These are phyloP conservation scores for Leptodontidium sp. DNA, from an alignment of 2,329 filamentous ascomycete species.

Conservation along the genomic window DNA sequence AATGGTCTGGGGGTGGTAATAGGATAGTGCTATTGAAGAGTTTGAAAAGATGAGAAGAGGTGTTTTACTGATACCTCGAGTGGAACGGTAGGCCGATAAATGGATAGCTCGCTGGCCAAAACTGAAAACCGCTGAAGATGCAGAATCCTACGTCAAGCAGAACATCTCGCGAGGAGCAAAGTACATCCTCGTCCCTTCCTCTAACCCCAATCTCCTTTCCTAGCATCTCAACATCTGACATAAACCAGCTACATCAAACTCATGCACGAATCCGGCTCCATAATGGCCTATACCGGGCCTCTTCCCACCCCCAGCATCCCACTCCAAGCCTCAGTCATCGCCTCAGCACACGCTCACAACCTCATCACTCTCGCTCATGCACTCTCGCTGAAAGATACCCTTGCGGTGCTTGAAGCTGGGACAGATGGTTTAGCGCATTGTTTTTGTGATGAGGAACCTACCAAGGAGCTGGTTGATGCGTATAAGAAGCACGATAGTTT, in stretches of 20 bases:
- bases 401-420: conserved; percentile 44
- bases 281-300: background rate
- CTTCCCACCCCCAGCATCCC: conserved; percentile 50
- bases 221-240: background rate
- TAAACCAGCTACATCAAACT: conserved; percentile 55
- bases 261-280: conserved; percentile 53
- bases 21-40: too few species aligned
- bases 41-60: background rate
- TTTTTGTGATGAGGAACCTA: conserved; percentile 43
- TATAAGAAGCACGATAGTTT: conserved; percentile 22
- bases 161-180: conserved; percentile 41
- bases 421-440: conserved; percentile 47
- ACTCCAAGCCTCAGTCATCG: conserved; percentile 55
- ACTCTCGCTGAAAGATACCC: conserved; percentile 40
- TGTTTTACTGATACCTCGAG: background rate
- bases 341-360: conserved; percentile 46
- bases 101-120: conserved; percentile 19
- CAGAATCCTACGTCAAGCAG: conserved; percentile 14
- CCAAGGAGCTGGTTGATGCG: conserved; percentile 11
- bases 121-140: conserved; percentile 10
- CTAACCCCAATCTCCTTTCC: background rate
- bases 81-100: conserved; percentile 8
- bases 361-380: conserved; percentile 44
- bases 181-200: background rate
- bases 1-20: too few species aligned